phyloP scores from a whole-genome alignment of 306 rosid genomes.

The Prosopis cineraria region DNA sequence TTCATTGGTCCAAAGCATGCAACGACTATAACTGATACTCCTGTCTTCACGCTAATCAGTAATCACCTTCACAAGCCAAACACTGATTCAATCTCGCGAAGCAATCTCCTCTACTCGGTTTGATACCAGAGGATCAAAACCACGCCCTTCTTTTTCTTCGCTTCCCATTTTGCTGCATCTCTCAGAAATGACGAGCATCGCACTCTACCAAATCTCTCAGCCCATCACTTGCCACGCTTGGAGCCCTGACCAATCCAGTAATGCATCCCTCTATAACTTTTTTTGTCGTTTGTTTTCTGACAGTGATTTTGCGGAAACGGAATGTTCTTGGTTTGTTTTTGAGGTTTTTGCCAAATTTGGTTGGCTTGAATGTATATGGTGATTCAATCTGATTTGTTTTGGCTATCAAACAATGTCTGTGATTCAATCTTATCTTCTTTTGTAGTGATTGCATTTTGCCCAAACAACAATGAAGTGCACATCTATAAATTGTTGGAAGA shows the following conservation, averaged over 20 bases:
- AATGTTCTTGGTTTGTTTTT: not conserved
- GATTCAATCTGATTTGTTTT: not conserved
- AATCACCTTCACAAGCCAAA: not conserved
- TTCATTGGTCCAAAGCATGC: not conserved
- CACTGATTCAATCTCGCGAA: not conserved
- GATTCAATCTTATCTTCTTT: slow-evolving; percentile 21
- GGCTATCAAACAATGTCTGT: not conserved
- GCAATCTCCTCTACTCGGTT: not conserved
- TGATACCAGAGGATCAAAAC: not conserved
- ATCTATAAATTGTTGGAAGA: not conserved
- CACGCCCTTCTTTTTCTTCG: not conserved
- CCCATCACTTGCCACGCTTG: slow-evolving; percentile 15
- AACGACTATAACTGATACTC: not conserved
- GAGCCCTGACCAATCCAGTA: slow-evolving; percentile 13
- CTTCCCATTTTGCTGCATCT: not conserved
- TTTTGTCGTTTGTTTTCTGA: not conserved
- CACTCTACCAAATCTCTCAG: not conserved
- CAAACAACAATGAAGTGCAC: slow-evolving; percentile 10
- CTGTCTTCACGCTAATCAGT: not conserved
- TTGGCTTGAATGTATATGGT: not conserved
- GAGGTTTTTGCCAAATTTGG: not conserved
- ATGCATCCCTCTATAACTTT: not conserved
- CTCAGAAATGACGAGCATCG: not conserved
- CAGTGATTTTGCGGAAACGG: not conserved
- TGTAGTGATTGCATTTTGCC: slow-evolving; percentile 9